Percentiles rank a stretch among this genome's conserved stretches.
phyloP scores from a whole-genome alignment of 2,329 filamentous ascomycete genomes.

The Chaetomium olivaceum region DNA sequence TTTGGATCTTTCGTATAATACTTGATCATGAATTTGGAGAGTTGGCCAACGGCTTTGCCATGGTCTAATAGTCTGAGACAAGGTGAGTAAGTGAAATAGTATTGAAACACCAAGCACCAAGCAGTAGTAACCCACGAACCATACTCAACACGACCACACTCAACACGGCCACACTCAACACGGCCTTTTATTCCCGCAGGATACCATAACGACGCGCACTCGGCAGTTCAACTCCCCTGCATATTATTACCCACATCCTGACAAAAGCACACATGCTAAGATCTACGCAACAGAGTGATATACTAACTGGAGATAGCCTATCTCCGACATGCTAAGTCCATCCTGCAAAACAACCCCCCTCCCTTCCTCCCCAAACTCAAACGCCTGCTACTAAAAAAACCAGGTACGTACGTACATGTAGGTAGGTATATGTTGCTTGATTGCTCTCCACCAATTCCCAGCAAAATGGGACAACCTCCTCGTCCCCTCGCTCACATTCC shows the following conservation, averaged over 20 bases:
- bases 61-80: no score
- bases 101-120: no score
- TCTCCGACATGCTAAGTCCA: slow-evolving; percentile 2
- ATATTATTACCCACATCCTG: neutral
- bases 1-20: no score
- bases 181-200: neutral
- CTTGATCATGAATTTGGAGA: no score
- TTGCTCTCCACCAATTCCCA: neutral
- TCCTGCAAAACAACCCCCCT: neutral
- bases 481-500: neutral
- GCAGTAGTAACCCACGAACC: no score
- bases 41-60: no score
- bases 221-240: neutral
- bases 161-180: neutral
- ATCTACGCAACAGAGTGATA: neutral
- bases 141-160: no score
- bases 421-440: neutral
- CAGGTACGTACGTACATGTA: neutral
- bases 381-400: neutral
- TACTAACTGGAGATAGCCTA: neutral
- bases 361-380: neutral
- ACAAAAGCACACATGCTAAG: neutral
- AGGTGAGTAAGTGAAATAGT: no score
- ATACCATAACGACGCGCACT: neutral
- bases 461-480: neutral